Evolutionary conservation across 805 yeast species (phyloP).

Genomic region (Ogataea pini): DNA sequence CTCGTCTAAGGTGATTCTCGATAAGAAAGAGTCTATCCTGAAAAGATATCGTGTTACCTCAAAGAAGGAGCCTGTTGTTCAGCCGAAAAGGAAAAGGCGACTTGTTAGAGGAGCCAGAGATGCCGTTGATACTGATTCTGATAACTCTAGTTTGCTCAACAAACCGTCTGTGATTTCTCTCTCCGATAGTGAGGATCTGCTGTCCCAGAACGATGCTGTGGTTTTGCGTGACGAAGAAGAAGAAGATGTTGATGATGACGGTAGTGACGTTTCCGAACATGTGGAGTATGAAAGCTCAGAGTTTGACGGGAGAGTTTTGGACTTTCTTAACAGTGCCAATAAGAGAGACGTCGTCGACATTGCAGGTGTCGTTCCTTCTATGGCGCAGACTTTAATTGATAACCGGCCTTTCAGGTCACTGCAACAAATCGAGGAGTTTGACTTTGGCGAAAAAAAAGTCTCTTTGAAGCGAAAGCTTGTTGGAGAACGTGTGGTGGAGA

Average conservation of each 20-base stretch:
- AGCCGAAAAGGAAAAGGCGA: slow-evolving; percentile 30
- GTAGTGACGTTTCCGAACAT: slow-evolving; percentile 34
- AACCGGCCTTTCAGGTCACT: slow-evolving; percentile 70
- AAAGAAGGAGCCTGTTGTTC: slow-evolving; percentile 1
- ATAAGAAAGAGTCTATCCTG: slow-evolving; percentile 21
- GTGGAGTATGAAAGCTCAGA: slow-evolving; percentile 33
- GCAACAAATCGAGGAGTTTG: slow-evolving; percentile 57
- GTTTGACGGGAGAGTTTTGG: slow-evolving; percentile 67
- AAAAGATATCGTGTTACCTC: slow-evolving; percentile 26
- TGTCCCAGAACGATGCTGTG: slow-evolving; percentile 17
- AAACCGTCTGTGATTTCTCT: slow-evolving; percentile 23
- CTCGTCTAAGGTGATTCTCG: slow-evolving; percentile 32
- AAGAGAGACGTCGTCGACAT: slow-evolving; percentile 77
- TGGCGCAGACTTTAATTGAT: slow-evolving; percentile 63
- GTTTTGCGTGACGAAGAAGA: slow-evolving; percentile 20
- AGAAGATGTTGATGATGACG: slow-evolving; percentile 40
- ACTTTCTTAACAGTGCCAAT: slow-evolving; percentile 78
- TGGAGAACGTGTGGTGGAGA: slow-evolving; percentile 76
- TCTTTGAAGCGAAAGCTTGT: slow-evolving; percentile 48
- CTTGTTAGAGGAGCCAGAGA: slow-evolving; percentile 33
- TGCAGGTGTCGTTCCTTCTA: slow-evolving; percentile 63
- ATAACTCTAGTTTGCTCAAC: slow-evolving; percentile 5
- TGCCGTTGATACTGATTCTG: slow-evolving; percentile 14
- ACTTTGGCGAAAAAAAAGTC: slow-evolving; percentile 40
- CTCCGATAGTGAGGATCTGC: slow-evolving; percentile 21